These are phyloP conservation scores for Nematodospora anomalae DNA, from an alignment of 1,139 yeast genomes.

Conservation along the genomic window DNA sequence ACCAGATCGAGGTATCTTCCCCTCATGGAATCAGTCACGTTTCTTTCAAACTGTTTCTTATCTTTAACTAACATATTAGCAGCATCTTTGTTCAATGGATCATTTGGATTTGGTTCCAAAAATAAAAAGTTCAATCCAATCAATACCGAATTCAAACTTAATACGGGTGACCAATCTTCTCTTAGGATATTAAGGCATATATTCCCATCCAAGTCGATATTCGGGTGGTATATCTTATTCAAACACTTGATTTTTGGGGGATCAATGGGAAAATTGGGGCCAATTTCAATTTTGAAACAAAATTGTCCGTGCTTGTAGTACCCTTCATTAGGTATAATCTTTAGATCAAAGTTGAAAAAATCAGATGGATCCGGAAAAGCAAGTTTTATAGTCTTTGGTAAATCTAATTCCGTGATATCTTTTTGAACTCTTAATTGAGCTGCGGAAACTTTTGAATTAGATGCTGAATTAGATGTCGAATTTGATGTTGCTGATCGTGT, in stretches of 20 bases:
- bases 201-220: constrained; percentile 86
- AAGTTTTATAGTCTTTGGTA: constrained; percentile 64
- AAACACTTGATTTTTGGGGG: constrained; percentile 83
- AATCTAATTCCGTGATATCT: constrained; percentile 67
- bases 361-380: constrained; percentile 56
- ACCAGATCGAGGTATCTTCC: constrained; percentile 67
- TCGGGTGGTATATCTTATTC: constrained; percentile 85
- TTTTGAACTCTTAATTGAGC: constrained; percentile 58
- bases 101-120: constrained; percentile 87
- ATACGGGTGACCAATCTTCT: constrained; percentile 96
- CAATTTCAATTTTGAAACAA: constrained; percentile 61
- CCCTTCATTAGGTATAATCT: constrained; percentile 76
- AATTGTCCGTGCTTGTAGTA: constrained; percentile 71
- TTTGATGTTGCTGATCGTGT: constrained; percentile 4
- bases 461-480: constrained; percentile 12
- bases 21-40: constrained; percentile 65
- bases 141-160: constrained; percentile 76
- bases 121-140: constrained; percentile 86
- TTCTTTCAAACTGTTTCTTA: constrained; percentile 52
- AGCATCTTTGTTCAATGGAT: constrained; percentile 89
- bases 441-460: constrained; percentile 35
- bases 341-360: constrained; percentile 60
- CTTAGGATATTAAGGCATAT: constrained; percentile 87
- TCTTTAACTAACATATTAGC: constrained; percentile 70
- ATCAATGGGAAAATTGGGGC: constrained; percentile 82